phyloP scores from a whole-genome alignment of 2,329 filamentous ascomycete genomes.

The Pseudocercospora vitis region DNA sequence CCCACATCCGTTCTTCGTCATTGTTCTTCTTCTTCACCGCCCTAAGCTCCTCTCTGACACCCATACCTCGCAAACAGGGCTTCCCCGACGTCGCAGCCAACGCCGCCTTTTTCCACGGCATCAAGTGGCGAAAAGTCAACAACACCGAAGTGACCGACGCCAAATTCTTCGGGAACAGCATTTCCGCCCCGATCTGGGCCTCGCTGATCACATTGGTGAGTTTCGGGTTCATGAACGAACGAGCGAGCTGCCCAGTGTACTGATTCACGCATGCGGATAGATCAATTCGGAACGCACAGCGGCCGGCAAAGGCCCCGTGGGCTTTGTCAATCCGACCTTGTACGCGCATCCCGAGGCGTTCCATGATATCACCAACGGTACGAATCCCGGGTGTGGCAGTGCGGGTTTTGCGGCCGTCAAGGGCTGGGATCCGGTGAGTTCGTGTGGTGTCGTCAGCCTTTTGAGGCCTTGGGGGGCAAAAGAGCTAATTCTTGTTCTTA shows the following conservation, averaged over 20 bases:
- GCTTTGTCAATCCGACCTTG: constrained; percentile 37
- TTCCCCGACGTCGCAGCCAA: constrained; percentile 42
- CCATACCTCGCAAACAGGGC: constrained; percentile 22
- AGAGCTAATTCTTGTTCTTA: not conserved
- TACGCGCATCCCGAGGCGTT: constrained; percentile 36
- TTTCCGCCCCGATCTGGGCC: constrained; percentile 32
- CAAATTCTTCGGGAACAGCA: constrained; percentile 26
- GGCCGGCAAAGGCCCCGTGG: constrained; percentile 30
- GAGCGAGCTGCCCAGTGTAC: not conserved
- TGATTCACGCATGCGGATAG: not conserved
- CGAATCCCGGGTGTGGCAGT: constrained; percentile 23
- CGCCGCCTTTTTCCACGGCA: constrained; percentile 42
- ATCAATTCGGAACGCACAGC: constrained; percentile 28
- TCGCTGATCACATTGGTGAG: constrained; percentile 25
- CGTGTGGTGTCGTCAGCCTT: not conserved
- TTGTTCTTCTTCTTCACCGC: not conserved
- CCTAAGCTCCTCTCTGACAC: too few relatives aligned
- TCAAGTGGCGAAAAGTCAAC: constrained; percentile 18
- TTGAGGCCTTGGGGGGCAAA: not conserved
- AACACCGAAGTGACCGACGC: constrained; percentile 35
- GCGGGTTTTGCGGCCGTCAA: constrained; percentile 29
- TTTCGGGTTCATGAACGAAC: not conserved
- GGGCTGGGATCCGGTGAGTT: constrained; percentile 10
- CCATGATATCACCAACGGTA: constrained; percentile 28
- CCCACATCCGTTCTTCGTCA: not conserved